These are phyloP conservation scores for Colletotrichum tamarilloi DNA, from an alignment of 2,329 filamentous ascomycete genomes.

Conservation along the genomic window DNA sequence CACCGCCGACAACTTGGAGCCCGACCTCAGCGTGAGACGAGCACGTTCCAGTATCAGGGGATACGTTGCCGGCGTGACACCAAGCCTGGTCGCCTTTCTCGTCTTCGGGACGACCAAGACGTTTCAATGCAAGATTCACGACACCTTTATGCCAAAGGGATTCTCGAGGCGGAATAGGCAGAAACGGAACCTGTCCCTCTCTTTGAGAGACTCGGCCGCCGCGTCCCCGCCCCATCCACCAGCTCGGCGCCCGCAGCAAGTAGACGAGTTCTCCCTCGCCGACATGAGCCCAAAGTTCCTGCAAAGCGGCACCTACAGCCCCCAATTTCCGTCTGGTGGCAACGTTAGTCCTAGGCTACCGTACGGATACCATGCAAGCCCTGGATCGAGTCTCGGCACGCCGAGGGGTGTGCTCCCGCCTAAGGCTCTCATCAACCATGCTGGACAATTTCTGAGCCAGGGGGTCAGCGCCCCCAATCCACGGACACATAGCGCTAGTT, in stretches of 20 bases:
- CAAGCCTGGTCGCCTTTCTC: constrained; percentile 39
- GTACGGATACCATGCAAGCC: neutral
- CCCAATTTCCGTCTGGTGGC: neutral
- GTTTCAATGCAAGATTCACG: constrained; percentile 29
- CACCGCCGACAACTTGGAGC: constrained; percentile 38
- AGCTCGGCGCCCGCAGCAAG: neutral
- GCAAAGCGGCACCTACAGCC: neutral
- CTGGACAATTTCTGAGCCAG: neutral
- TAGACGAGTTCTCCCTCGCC: constrained; percentile 11
- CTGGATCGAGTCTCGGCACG: neutral
- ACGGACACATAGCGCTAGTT: neutral
- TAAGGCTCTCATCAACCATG: neutral
- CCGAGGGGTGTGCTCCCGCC: neutral
- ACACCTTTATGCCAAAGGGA: constrained; percentile 9
- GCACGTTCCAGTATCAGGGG: constrained; percentile 34
- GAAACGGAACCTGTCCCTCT: constrained; percentile 8
- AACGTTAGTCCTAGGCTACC: constrained; percentile 4
- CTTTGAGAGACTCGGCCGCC: neutral
- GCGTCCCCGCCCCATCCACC: neutral
- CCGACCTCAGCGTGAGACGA: constrained; percentile 46
- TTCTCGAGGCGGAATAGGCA: neutral
- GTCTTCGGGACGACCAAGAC: constrained; percentile 42
- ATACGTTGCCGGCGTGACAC: constrained; percentile 41
- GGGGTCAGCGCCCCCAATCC: neutral
- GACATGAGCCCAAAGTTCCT: constrained; percentile 2